Conservation (phyloP, 2,329 filamentous ascomycete species). For the Sarocladiaceae sp. region DNA sequence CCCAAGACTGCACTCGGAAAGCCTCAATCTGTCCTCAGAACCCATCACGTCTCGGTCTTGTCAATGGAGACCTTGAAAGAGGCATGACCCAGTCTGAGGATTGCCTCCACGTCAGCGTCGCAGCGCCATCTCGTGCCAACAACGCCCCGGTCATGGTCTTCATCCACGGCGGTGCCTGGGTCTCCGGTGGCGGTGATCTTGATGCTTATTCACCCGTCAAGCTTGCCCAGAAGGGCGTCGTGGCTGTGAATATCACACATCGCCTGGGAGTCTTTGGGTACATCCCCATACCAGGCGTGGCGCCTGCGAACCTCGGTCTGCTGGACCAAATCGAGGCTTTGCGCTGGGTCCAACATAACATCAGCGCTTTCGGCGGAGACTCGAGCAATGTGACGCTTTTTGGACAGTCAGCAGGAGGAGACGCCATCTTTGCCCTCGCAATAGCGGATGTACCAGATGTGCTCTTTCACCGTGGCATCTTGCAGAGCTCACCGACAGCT, state of each 20-base stretch:
- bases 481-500: slow-evolving; percentile 14
- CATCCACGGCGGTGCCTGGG: slow-evolving; percentile 12
- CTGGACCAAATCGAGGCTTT: slow-evolving; percentile 13
- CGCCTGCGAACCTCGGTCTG: slow-evolving; percentile 11
- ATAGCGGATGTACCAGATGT: slow-evolving; percentile 9
- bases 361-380: slow-evolving; percentile 11
- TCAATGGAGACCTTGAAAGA: slow-evolving; percentile 11
- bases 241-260: neutral
- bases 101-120: slow-evolving; percentile 28
- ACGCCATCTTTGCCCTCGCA: slow-evolving; percentile 12
- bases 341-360: slow-evolving; percentile 11
- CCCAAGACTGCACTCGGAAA: slow-evolving; percentile 12
- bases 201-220: neutral
- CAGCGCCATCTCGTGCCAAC: slow-evolving; percentile 17
- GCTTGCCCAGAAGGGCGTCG: neutral
- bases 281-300: slow-evolving; percentile 4
- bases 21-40: slow-evolving; percentile 15
- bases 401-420: slow-evolving; percentile 10
- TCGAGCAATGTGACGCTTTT: slow-evolving; percentile 8
- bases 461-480: slow-evolving; percentile 12
- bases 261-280: slow-evolving; percentile 14
- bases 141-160: slow-evolving; percentile 12
- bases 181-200: slow-evolving; percentile 11
- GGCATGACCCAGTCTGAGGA: slow-evolving; percentile 19
- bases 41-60: slow-evolving; percentile 11